Evolutionary conservation across 371 early-diverging fungal species (phyloP).

Genomic region (Coemansia sp.): DNA sequence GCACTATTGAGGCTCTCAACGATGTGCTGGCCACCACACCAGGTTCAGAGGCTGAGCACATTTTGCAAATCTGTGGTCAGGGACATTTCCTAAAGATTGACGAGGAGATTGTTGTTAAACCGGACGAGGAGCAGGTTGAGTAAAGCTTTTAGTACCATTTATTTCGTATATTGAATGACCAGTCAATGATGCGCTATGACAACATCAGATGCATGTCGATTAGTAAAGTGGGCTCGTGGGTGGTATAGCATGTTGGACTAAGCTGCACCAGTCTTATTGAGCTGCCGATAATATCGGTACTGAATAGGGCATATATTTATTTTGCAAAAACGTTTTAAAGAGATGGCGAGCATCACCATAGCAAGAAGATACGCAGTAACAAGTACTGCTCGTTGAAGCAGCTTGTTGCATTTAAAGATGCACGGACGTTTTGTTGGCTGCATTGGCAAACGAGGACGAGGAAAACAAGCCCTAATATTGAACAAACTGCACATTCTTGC

Average conservation of each 20-base stretch:
- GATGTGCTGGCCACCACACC: constrained; percentile 66
- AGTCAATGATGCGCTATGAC: not conserved
- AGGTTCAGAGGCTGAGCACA: constrained; percentile 71
- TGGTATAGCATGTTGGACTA: not conserved
- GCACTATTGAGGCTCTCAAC: constrained; percentile 80
- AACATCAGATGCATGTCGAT: not conserved
- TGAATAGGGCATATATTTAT: not conserved
- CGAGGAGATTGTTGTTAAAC: constrained; percentile 44
- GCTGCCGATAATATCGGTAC: not conserved
- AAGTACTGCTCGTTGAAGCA: constrained; percentile 3
- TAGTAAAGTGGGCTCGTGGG: not conserved
- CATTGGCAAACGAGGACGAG: constrained; percentile 4
- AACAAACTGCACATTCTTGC: not conserved
- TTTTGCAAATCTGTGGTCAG: constrained; percentile 69
- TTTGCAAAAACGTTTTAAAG: not conserved
- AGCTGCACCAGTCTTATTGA: not conserved
- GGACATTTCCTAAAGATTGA: constrained; percentile 64
- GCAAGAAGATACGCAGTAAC: not conserved
- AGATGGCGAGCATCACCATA: not conserved
- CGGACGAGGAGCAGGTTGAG: constrained; percentile 24
- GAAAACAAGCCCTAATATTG: not conserved
- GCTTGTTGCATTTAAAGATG: not conserved
- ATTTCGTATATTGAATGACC: not conserved
- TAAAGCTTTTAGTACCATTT: not conserved
- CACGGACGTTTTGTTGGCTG: constrained; percentile 2